Base-by-base conservation (phyloP, 2,329 filamentous ascomycete species). In the Amylocarpus encephaloides region DNA sequence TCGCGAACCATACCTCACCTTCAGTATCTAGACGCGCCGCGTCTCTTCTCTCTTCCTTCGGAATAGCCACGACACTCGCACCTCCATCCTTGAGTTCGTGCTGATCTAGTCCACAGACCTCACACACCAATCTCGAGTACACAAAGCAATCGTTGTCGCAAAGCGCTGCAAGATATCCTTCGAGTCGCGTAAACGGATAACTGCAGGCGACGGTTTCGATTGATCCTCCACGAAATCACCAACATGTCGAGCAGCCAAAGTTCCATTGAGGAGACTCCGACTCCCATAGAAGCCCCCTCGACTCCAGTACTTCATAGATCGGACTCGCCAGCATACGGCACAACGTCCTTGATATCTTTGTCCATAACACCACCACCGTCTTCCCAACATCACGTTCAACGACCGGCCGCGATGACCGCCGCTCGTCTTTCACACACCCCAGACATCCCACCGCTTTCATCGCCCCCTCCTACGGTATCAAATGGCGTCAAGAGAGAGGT, bases 361-460 rank as follows among this genome's bases (percentile, higher is more conserved):
- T 74, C 72, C 35, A 77, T 82, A 69, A 84, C 81, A 11, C 80
- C 81, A 11, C 82, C 82, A 19, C 80, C 80, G 9, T 84, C 81
- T 2, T 77, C 78, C 2, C 81, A 84, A 60, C 62, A 76, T 6
- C 71, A 73, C 19, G 48, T 48, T 32, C 34, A 43, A 26, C 53
- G 54, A 46, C 54, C 48, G 22, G 18, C 46, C n/a, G 39, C 22
- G n/a, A 33, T 46, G 35, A 34, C 38, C 9, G 49, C 51, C 22
- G 16, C 48, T 46, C 49, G 33, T 16, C 51, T 50, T 35, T 51
- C 52, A 13, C 44, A 29, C 34, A 60, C 59, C 18, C 57, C 59
- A 6, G 53, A 59, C 5, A 43, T 51, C 3, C 19, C 29, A 29
- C 48, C 56, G 29, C 46, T 63, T 5, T 64, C 60, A 3, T 66